A percentile compares a stretch with the other conserved stretches of the same genome.
These are phyloP conservation scores for Zoysia japonica DNA, from an alignment of 176 grass and related monocot genomes.

Conservation along the genomic window DNA sequence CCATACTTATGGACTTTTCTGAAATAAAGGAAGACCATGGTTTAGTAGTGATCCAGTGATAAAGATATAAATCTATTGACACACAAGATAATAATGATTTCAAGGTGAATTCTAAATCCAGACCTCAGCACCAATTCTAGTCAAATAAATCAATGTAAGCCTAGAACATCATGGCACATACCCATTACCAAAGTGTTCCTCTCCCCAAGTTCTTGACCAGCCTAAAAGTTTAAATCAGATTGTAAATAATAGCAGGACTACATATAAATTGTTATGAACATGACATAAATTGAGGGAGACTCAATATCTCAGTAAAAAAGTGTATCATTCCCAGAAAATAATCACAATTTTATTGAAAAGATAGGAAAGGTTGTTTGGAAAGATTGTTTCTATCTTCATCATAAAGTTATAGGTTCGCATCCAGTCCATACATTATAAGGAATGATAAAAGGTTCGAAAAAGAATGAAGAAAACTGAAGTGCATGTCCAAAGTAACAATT, in stretches of 20 bases:
- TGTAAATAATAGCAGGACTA: neutral
- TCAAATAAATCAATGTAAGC: slow-evolving; percentile 11
- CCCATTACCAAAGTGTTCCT: slow-evolving; percentile 94
- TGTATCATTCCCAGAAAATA: neutral
- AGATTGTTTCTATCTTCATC: slow-evolving; percentile 1
- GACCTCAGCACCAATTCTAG: neutral
- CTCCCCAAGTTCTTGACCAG: slow-evolving; percentile 99
- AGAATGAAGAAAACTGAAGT: too few relatives aligned
- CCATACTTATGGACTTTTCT: slow-evolving; percentile 98
- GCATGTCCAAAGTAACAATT: too few relatives aligned
- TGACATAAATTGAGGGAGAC: neutral
- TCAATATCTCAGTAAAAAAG: neutral
- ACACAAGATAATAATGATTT: neutral
- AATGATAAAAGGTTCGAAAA: neutral
- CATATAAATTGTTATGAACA: neutral
- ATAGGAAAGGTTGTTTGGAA: neutral
- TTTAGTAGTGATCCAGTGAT: slow-evolving; percentile 4
- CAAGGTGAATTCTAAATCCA: slow-evolving; percentile 6
- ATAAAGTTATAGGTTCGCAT: neutral
- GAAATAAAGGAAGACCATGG: slow-evolving; percentile 22
- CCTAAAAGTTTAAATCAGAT: slow-evolving; percentile 54
- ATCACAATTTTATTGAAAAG: neutral
- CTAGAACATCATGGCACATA: slow-evolving; percentile 37
- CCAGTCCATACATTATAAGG: neutral
- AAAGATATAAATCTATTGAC: neutral